phyloP scores from a whole-genome alignment of 2,329 filamentous ascomycete genomes.

The Colletotrichum kahawae region DNA sequence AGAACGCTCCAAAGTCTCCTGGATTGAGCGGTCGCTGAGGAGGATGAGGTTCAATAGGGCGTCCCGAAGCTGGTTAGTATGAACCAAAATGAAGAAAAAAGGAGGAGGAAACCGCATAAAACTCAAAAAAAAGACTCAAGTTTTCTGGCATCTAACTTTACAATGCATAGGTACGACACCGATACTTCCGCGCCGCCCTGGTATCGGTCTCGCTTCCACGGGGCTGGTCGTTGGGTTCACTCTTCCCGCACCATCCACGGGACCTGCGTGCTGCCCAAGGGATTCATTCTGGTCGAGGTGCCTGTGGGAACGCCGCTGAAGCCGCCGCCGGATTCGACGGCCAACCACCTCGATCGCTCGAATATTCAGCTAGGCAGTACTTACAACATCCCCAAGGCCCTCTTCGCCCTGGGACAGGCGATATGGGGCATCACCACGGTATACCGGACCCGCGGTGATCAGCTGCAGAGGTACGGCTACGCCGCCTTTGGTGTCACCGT shows the following conservation, averaged over 20 bases:
- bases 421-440: constrained; percentile 25
- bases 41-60: constrained; percentile 15
- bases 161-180: constrained; percentile 7
- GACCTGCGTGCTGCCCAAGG: constrained; percentile 9
- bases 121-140: not conserved
- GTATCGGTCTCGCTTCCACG: constrained; percentile 9
- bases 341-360: not conserved
- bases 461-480: constrained; percentile 31
- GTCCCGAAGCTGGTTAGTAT: constrained; percentile 10
- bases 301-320: constrained; percentile 20
- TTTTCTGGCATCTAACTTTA: not conserved
- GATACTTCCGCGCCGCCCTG: not conserved
- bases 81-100: not conserved
- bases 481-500: constrained; percentile 35
- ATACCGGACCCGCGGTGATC: constrained; percentile 28
- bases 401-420: constrained; percentile 27
- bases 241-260: constrained; percentile 18
- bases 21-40: constrained; percentile 4
- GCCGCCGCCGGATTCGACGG: constrained; percentile 1
- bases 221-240: constrained; percentile 13
- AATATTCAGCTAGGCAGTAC: constrained; percentile 16
- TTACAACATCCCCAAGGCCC: constrained; percentile 23
- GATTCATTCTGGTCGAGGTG: constrained; percentile 18
- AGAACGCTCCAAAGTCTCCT: constrained; percentile 8
- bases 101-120: not conserved